Evolutionary conservation across 108 stramenopile genomes (phyloP).

Genomic region (Nannochloropsis gaditana): DNA sequence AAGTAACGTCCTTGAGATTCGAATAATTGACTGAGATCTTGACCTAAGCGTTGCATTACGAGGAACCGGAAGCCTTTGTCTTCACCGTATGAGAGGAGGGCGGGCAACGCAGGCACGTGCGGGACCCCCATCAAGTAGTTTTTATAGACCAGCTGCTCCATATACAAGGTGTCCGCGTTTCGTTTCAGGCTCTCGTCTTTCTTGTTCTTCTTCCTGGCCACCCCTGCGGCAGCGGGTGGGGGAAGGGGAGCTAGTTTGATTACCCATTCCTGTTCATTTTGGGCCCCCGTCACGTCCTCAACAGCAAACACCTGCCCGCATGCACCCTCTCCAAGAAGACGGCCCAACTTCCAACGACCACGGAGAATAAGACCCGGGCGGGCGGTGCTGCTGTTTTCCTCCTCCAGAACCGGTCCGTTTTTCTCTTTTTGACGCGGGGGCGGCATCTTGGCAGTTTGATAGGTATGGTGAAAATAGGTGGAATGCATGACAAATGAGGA

Average conservation of each 20-base stretch:
- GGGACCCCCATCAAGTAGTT: constrained; percentile 35
- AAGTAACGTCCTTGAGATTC: constrained; percentile 1
- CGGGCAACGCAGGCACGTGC: constrained; percentile 26
- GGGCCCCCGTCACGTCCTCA: neutral
- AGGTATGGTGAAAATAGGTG: too few relatives aligned
- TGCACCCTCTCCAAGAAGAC: constrained; percentile 29
- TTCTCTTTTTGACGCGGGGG: neutral
- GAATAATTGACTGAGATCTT: constrained; percentile 28
- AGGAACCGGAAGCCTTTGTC: constrained; percentile 36
- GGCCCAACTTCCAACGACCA: constrained; percentile 33
- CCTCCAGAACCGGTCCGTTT: neutral
- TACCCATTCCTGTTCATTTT: constrained; percentile 15
- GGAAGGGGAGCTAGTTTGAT: constrained; percentile 38
- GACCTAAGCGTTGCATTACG: constrained; percentile 42
- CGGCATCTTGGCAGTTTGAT: too few relatives aligned
- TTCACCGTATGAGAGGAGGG: constrained; percentile 33
- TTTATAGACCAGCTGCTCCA: constrained; percentile 38
- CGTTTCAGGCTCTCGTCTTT: constrained; percentile 31
- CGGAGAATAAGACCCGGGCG: neutral
- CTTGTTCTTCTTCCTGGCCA: constrained; percentile 33
- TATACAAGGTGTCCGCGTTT: constrained; percentile 42
- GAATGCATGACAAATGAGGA: too few relatives aligned
- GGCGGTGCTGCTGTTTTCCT: neutral
- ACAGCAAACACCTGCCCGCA: constrained; percentile 39
- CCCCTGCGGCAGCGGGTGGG: constrained; percentile 28